Evolutionary conservation across 2,329 filamentous ascomycete species (phyloP).

Genomic region (Aspergillus fructus): DNA sequence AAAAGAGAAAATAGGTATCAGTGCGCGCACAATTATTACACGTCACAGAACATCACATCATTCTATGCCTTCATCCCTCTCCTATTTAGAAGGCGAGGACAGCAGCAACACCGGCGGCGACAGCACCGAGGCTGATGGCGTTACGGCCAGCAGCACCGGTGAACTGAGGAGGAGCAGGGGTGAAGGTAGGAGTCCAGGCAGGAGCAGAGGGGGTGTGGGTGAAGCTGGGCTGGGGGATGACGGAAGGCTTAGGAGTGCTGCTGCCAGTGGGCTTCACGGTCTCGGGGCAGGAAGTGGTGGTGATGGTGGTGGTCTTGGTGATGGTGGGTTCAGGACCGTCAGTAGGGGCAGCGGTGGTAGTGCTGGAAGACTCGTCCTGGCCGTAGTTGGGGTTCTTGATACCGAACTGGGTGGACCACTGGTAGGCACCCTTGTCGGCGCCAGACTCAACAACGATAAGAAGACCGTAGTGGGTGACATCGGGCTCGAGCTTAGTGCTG

Average conservation of each 20-base stretch:
- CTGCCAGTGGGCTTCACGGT: conserved; percentile 17
- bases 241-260: conserved; percentile 8
- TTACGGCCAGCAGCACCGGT: conserved; percentile 36
- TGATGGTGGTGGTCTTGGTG: conserved; percentile 14
- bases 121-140: conserved; percentile 34
- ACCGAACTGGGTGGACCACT: conserved; percentile 64
- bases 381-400: conserved; percentile 39
- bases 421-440: conserved; percentile 55
- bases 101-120: conserved; percentile 35
- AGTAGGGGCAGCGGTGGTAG: conserved; percentile 10
- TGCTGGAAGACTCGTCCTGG: conserved; percentile 11
- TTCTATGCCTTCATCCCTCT: not conserved
- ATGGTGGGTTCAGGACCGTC: conserved; percentile 11
- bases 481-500: conserved; percentile 46
- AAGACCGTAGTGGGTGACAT: conserved; percentile 58
- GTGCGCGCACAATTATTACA: conserved; percentile 1
- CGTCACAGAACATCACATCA: conserved; percentile 3
- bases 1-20: conserved; percentile 5
- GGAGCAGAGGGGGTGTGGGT: conserved; percentile 6
- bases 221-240: conserved; percentile 3
- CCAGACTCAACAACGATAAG: conserved; percentile 58
- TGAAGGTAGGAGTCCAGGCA: conserved; percentile 15
- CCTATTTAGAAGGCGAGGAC: conserved; percentile 35
- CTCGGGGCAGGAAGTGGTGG: conserved; percentile 12
- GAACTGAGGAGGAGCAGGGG: conserved; percentile 21